Base-by-base conservation (phyloP, 2,329 filamentous ascomycete species). In the Arthrobotrys entomopaga region DNA sequence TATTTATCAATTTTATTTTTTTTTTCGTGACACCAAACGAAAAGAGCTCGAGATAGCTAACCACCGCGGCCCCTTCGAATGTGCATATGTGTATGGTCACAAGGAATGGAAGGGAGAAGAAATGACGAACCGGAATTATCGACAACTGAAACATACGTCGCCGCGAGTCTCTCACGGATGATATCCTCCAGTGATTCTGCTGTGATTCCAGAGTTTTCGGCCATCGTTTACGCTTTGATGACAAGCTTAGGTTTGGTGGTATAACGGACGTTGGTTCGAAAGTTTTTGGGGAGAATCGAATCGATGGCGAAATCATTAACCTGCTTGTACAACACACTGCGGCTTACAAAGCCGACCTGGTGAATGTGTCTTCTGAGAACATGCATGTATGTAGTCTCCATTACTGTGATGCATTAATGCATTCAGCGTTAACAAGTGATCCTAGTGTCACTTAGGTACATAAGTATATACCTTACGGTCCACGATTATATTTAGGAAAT, bases 161-260 rank as follows among this genome's bases (percentile, higher is more conserved):
- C 70, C 22, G 52, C 57, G 29, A 74, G 29, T 43, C 42, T 63
- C n/a, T 52, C 53, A 13, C 63, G 63, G 8, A 74, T 74, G 20
- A 52, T 64, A 34, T 64, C 40, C 57, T 74, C 70, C 13, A 74
- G 70, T 26, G 43, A 40, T 53, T 74, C 70, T 16, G 57, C 63
- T 16, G 70, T 74, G 29, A 74, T 64, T 59, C 70, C 70, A 6
- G 70, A 67, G 26, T 63, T 54, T 58, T 74, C 70, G n/a, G 70
- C 70, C 70, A 74, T 74, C 42, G 15, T 43, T 20, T 50, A 50
- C n/a, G n/a, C 20, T 50, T 20, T 50, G n/a, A 11, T 50, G 20
- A 34, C 29, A 34, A 3, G n/a, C n/a, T n/a, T n/a, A n/a, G 29
- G 29, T 1, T 34, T 34, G 29, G 29, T 34, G 29, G 29, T 34